A percentile compares a stretch with the other conserved stretches of the same genome.
Conservation (phyloP, 176 grass and related monocot species). For the Poa annua region DNA sequence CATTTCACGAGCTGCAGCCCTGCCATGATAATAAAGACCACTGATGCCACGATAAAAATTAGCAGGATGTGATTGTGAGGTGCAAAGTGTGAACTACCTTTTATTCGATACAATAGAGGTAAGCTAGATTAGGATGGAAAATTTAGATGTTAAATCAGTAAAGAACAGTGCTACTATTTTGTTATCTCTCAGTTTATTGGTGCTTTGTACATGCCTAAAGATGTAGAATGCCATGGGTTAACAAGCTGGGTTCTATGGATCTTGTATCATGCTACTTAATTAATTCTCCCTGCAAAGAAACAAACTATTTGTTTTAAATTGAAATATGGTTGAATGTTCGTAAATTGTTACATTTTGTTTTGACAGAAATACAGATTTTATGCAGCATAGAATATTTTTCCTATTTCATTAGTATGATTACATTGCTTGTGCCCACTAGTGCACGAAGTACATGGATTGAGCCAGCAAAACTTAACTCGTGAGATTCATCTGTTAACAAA, state of each 20-base stretch:
- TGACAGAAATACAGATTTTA: background rate
- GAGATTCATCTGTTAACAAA: background rate
- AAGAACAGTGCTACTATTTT: conserved; percentile 21
- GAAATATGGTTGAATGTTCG: conserved; percentile 18
- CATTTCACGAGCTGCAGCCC: background rate
- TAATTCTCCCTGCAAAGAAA: background rate
- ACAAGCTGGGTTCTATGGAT: background rate
- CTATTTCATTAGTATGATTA: conserved; percentile 8
- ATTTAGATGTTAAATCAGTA: background rate
- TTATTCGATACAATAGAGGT: background rate
- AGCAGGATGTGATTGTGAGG: background rate
- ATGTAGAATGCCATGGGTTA: background rate
- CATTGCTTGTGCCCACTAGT: background rate
- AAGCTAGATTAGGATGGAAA: conserved; percentile 1
- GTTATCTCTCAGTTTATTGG: background rate
- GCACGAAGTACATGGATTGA: conserved; percentile 1
- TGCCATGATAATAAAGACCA: background rate
- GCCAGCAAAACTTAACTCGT: background rate
- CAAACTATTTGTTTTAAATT: background rate
- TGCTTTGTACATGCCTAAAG: conserved; percentile 5
- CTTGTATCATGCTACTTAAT: background rate
- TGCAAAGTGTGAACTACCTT: background rate
- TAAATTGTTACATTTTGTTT: conserved; percentile 1
- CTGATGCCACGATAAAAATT: conserved; percentile 22
- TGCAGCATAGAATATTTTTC: background rate